Conservation (phyloP, 1,284 basidiomycete species). For the Moesziomyces parantarcticus region DNA sequence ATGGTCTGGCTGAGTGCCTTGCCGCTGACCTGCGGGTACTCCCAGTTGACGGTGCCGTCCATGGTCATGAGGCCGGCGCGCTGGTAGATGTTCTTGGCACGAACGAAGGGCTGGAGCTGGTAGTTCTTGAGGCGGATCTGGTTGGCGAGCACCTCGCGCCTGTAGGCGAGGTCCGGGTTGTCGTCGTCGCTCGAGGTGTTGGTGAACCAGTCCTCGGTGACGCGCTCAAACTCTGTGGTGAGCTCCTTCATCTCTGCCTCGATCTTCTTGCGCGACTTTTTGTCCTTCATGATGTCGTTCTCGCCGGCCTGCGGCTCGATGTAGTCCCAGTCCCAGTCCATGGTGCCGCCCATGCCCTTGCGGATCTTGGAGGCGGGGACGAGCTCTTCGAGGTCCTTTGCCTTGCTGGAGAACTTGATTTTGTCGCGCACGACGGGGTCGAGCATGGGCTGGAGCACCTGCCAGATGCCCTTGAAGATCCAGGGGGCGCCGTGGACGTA, state of each 20-base stretch:
- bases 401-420: conserved; percentile 66
- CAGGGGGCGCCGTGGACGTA: conserved; percentile 67
- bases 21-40: conserved; percentile 64
- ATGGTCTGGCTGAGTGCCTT: conserved; percentile 50
- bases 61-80: conserved; percentile 60
- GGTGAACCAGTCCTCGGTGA: conserved; percentile 61
- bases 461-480: conserved; percentile 68
- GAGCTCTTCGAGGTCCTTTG: conserved; percentile 62
- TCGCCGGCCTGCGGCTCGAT: conserved; percentile 64
- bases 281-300: conserved; percentile 64
- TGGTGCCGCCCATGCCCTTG: conserved; percentile 66
- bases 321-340: conserved; percentile 68
- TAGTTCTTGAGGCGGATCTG: conserved; percentile 65
- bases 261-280: conserved; percentile 57
- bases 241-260: conserved; percentile 59
- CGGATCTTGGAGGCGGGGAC: conserved; percentile 59
- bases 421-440: conserved; percentile 67
- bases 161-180: conserved; percentile 48
- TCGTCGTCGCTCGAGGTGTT: conserved; percentile 46
- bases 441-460: conserved; percentile 65
- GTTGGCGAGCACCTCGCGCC: conserved; percentile 60
- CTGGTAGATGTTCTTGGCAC: conserved; percentile 64
- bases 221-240: conserved; percentile 56
- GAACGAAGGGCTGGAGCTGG: conserved; percentile 61
- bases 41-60: conserved; percentile 60